Evolutionary conservation across 345 rosid species (phyloP).

Genomic region (Aegle marmelos): DNA sequence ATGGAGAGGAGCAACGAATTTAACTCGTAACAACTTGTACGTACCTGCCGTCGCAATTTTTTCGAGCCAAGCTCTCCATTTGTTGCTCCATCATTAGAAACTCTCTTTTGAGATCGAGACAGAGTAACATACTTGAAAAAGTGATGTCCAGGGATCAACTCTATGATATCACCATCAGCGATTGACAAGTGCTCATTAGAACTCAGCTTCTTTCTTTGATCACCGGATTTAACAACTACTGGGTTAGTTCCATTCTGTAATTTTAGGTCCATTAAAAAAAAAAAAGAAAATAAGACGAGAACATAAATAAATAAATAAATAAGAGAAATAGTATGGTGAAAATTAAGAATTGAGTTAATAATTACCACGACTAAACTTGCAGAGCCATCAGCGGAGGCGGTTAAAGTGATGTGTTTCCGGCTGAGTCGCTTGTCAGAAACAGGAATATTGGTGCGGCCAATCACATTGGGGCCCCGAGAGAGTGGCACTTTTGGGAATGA

Average conservation of each 20-base stretch:
- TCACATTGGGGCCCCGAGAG: slow-evolving; percentile 50
- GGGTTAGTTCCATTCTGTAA: slow-evolving; percentile 84
- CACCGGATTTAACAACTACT: slow-evolving; percentile 61
- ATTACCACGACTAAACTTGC: slow-evolving; percentile 55
- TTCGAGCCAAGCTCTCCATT: slow-evolving; percentile 33
- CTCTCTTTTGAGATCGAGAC: slow-evolving; percentile 30
- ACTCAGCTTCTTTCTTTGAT: slow-evolving; percentile 51
- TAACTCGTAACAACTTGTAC: neutral
- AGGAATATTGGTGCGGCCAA: slow-evolving; percentile 63
- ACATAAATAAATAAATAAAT: neutral
- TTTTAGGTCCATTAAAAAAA: neutral
- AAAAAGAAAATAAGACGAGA: neutral
- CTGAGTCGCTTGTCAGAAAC: slow-evolving; percentile 75
- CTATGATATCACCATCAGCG: slow-evolving; percentile 57
- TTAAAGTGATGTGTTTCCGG: slow-evolving; percentile 72
- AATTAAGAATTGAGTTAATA: neutral
- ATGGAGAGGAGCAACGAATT: neutral
- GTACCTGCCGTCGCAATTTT: slow-evolving; percentile 40
- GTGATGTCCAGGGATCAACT: slow-evolving; percentile 82
- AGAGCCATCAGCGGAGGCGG: slow-evolving; percentile 45
- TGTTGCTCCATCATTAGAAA: slow-evolving; percentile 10
- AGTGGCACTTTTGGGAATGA: slow-evolving; percentile 51
- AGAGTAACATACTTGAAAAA: slow-evolving; percentile 50
- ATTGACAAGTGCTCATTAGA: slow-evolving; percentile 44
- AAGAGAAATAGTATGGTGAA: neutral